A percentile compares a stretch with the other conserved stretches of the same genome.
These are phyloP conservation scores for Lachnellula subtilissima DNA, from an alignment of 2,329 filamentous ascomycete species.

Conservation along the genomic window DNA sequence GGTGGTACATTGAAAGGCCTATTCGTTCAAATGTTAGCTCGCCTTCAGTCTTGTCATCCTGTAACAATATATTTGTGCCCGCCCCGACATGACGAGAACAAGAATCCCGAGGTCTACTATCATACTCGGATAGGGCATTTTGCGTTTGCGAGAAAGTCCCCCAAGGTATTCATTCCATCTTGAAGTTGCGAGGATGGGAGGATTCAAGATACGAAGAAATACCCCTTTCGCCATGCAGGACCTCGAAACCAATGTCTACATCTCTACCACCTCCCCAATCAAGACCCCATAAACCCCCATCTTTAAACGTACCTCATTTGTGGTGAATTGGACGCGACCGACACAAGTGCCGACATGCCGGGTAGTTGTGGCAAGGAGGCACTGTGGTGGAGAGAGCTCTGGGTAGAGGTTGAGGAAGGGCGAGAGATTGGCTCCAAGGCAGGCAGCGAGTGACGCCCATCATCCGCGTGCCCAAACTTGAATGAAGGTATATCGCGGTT, in stretches of 20 bases:
- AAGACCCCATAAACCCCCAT: slow-evolving; percentile 1
- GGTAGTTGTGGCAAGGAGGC: slow-evolving; percentile 42
- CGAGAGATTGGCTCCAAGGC: slow-evolving; percentile 47
- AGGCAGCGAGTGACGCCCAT: slow-evolving; percentile 43
- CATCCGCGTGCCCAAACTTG: slow-evolving; percentile 41
- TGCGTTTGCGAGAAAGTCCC: not conserved
- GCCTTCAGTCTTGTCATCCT: not conserved
- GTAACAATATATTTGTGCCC: slow-evolving; percentile 2
- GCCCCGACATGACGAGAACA: slow-evolving; percentile 21
- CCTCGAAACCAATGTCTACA: not conserved
- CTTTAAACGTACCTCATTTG: slow-evolving; percentile 42
- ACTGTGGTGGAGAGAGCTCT: slow-evolving; percentile 40
- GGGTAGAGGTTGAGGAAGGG: slow-evolving; percentile 47
- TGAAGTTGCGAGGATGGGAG: not conserved
- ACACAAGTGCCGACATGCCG: slow-evolving; percentile 55
- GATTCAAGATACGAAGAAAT: not conserved
- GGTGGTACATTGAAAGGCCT: slow-evolving; percentile 29
- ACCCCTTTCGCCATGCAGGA: slow-evolving; percentile 8
- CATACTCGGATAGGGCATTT: not conserved
- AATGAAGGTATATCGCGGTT: slow-evolving; percentile 42
- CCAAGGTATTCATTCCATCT: not conserved
- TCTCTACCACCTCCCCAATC: slow-evolving; percentile 11
- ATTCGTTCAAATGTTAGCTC: slow-evolving; percentile 18
- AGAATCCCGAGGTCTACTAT: slow-evolving; percentile 3
- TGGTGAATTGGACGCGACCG: slow-evolving; percentile 46